Evolutionary conservation across 75 land plant genomes (phyloP), one percentile per base, ranked within the genome.

Genomic region (Picea glauca): DNA sequence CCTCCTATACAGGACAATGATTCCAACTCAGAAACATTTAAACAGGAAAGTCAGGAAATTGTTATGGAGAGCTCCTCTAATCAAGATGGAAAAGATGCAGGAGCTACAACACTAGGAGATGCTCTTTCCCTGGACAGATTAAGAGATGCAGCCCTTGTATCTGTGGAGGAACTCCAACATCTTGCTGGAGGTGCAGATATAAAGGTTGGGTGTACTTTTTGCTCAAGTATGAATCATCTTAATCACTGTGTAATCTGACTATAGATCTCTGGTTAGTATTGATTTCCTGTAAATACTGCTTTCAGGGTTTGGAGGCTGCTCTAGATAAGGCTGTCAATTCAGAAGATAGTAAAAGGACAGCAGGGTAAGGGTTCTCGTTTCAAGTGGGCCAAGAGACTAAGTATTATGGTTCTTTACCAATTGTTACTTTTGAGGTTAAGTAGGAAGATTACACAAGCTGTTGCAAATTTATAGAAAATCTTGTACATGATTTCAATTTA

Each of bases 161-260:
- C 94, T 58, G 92, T 93, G 38, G 95, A 92, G 84, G 98, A 94
- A 81, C 93, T 97, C 20, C 95, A 94, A 57, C 94, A 90, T 79
- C 87, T 97, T 57, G 93, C 93, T 64, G 99, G 93, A 70, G 95
- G 91, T 84, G 90, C 96, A 60, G 98, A 97, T 81, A 97, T 97
- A 32, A 95, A 97, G 98, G 99, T 96, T 35, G 58, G 81, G 50
- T 58, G 18, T 61, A 13, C 74, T 59, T 32, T 78, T 31, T 14
- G 38, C 23, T 58, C 58, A 74, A 35, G 31, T 75, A 26, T 20
- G n/a, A 4, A 60, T 70, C 21, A 66, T 17, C 43, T 66, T 33
- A 17, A 7, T 9, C 13, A 66, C 43, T 70, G 50, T 70, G 3
- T 70, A 70, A 8, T 70, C 23, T n/a, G 18, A 43, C 74, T 40